These are phyloP conservation scores for Trichosporon inkin DNA, from an alignment of 1,284 basidiomycete species.

Conservation along the genomic window DNA sequence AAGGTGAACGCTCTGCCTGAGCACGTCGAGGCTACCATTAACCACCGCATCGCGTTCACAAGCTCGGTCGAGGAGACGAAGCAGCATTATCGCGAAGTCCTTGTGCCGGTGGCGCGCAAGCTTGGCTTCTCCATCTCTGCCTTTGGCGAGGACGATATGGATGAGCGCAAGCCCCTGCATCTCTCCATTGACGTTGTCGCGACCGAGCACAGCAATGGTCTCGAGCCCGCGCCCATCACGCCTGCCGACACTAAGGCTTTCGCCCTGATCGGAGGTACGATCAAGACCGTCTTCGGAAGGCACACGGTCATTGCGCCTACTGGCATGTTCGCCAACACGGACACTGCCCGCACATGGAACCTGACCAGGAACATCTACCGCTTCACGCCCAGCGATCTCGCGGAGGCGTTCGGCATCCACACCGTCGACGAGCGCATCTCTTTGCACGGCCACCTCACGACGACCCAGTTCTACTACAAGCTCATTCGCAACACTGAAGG, in stretches of 20 bases:
- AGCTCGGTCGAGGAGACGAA: conserved; percentile 50
- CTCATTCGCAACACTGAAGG: conserved; percentile 53
- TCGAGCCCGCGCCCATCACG: conserved; percentile 54
- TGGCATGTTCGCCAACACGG: conserved; percentile 53
- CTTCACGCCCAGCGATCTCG: conserved; percentile 48
- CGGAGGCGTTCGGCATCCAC: conserved; percentile 49
- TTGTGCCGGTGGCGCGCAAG: conserved; percentile 47
- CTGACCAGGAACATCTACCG: conserved; percentile 53
- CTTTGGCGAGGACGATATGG: conserved; percentile 26
- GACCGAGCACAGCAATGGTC: conserved; percentile 19
- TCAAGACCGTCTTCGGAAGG: conserved; percentile 47
- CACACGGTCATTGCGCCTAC: conserved; percentile 52
- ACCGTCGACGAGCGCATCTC: conserved; percentile 54
- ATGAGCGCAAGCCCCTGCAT: conserved; percentile 10
- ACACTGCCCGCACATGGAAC: conserved; percentile 51
- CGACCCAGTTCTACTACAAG: conserved; percentile 54
- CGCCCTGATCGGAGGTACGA: conserved; percentile 49
- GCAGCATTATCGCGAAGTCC: conserved; percentile 43
- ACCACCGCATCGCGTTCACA: conserved; percentile 34
- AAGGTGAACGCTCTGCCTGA: conserved; percentile 52
- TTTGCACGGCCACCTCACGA: conserved; percentile 49
- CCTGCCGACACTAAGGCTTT: conserved; percentile 46
- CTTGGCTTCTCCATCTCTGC: conserved; percentile 47
- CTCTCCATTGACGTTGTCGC: conserved; percentile 16
- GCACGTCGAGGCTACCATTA: conserved; percentile 31